Evolutionary conservation across 2,329 filamentous ascomycete genomes (phyloP), one percentile per base, ranked within the genome.

Genomic region (Cordyceps javanica): DNA sequence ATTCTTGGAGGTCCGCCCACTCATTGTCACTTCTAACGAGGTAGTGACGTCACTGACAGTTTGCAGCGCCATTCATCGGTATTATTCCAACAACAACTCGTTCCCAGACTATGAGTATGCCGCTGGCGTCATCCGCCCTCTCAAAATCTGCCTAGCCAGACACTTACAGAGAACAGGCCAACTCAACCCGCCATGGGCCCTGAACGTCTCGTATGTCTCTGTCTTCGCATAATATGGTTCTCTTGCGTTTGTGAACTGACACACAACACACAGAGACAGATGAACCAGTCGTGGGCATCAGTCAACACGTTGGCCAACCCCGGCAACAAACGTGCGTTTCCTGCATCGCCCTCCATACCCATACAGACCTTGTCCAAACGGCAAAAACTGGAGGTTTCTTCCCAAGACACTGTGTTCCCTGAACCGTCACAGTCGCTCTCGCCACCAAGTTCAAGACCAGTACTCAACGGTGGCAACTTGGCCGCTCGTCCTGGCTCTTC

Each of bases 41-140:
- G n/a, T n/a, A 30, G n/a, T 10, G 11, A n/a, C 26, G 8, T 25
- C 6, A 7, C 19, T 38, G 16, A 55, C 19, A 19, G 11, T 9
- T 26, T 26, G 16, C 59, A 73, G 71, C 63, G 64, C 70, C 53
- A 62, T 68, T 56, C 62, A 63, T 55, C 67, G 71, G 59, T 75
- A 75, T 60, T 59, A 64, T 55, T 74, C 71, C 58, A 61, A 69
- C 59, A 67, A 67, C 61, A 67, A 69, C 64, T 73, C 71, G 59
- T 72, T 73, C 62, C 73, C 73, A 52, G 73, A 75, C 65, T 75
- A 75, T 75, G 72, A 70, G 73, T 75, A 70, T 39, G 65, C 55
- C 55, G 64, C 19, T 26, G 21, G 13, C 10, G 9, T 23, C 59
- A 58, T 60, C 50, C 48, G 50, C 48, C 46, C 30, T 30, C 54